These are phyloP conservation scores for Diaporthe sp. DNA, from an alignment of 2,329 filamentous ascomycete species.

Conservation along the genomic window DNA sequence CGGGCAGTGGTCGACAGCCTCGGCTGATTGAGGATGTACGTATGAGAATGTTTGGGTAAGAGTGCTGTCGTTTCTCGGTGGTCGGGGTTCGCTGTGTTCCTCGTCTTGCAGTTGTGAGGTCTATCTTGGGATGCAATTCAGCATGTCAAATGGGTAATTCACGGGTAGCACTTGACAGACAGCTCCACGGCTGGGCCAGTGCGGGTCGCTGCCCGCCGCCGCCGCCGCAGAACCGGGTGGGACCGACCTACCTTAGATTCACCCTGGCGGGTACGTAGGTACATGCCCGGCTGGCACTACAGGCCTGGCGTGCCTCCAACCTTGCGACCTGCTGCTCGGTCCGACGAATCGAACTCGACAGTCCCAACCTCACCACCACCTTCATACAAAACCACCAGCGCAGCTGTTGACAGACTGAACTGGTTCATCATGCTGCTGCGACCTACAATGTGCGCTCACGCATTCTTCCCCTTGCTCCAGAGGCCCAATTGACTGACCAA, in stretches of 20 bases:
- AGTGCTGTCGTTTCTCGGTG: not conserved
- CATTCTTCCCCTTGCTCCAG: not conserved
- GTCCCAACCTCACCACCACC: not conserved
- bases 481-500: constrained; percentile 23
- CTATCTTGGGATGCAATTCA: constrained; percentile 27
- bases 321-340: constrained; percentile 12
- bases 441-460: constrained; percentile 53
- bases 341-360: constrained; percentile 15
- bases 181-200: constrained; percentile 27
- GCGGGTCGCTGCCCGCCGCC: constrained; percentile 30
- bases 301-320: constrained; percentile 20
- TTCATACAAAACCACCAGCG: constrained; percentile 24
- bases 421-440: constrained; percentile 52
- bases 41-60: constrained; percentile 20
- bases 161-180: constrained; percentile 25
- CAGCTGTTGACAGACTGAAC: constrained; percentile 36
- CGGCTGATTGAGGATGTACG: not conserved
- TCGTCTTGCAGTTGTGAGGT: constrained; percentile 16
- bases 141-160: constrained; percentile 20
- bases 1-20: constrained; percentile 22
- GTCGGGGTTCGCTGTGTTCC: constrained; percentile 7
- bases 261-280: constrained; percentile 19
- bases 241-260: constrained; percentile 17
- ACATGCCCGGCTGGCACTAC: constrained; percentile 11
- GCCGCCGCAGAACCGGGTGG: constrained; percentile 20